These are phyloP conservation scores for Cyclostephanos invisitatus DNA, from an alignment of 108 stramenopile species.

Conservation along the genomic window DNA sequence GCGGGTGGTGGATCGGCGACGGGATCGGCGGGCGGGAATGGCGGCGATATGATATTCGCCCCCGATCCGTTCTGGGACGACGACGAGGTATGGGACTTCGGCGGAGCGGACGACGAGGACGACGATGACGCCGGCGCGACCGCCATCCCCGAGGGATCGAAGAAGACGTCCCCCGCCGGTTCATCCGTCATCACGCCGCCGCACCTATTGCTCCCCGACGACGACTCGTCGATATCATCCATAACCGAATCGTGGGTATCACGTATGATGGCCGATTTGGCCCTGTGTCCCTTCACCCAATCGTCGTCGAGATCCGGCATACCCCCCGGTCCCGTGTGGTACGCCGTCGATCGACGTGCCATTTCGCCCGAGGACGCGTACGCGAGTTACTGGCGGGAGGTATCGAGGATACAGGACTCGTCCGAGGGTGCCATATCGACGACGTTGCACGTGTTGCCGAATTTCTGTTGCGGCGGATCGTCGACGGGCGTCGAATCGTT, in stretches of 20 bases:
- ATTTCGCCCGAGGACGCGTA: slow-evolving; percentile 89
- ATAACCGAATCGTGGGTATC: slow-evolving; percentile 73
- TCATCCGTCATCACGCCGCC: background rate
- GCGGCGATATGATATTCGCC: slow-evolving; percentile 61
- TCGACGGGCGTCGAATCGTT: slow-evolving; percentile 90
- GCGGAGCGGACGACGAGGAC: slow-evolving; percentile 63
- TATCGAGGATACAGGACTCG: slow-evolving; percentile 67
- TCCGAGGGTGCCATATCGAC: slow-evolving; percentile 77
- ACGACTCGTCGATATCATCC: slow-evolving; percentile 66
- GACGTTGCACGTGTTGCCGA: slow-evolving; percentile 85
- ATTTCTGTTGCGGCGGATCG: slow-evolving; percentile 53
- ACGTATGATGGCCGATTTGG: slow-evolving; percentile 90
- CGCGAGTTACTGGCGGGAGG: slow-evolving; percentile 90
- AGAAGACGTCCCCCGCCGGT: slow-evolving; percentile 70
- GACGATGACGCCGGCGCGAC: slow-evolving; percentile 30
- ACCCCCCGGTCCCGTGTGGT: slow-evolving; percentile 88
- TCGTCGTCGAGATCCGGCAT: slow-evolving; percentile 81
- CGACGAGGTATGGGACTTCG: slow-evolving; percentile 77
- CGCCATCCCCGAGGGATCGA: slow-evolving; percentile 17
- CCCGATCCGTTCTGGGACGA: slow-evolving; percentile 91
- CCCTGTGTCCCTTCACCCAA: slow-evolving; percentile 93
- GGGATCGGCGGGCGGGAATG: slow-evolving; percentile 3
- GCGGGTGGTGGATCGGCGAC: too few relatives aligned
- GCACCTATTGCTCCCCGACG: slow-evolving; percentile 53
- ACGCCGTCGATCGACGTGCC: slow-evolving; percentile 70